Conservation (phyloP, 306 rosid species). For the Calophaca sinica region DNA sequence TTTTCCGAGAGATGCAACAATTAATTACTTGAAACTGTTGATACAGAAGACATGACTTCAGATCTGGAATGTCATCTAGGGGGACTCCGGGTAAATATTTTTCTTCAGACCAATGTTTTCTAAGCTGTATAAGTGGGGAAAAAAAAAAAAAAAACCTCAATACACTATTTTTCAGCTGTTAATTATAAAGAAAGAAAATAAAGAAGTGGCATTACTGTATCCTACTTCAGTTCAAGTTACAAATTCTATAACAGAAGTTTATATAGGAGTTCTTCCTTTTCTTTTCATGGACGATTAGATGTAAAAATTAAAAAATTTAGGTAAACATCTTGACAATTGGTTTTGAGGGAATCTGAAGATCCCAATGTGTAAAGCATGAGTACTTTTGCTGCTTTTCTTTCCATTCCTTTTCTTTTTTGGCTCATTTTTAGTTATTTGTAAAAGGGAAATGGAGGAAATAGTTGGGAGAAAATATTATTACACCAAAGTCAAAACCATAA, state of each 20-base stretch:
- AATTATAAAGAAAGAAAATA: constrained; percentile 34
- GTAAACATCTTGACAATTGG: not conserved
- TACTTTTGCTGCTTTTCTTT: no score
- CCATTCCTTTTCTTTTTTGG: no score
- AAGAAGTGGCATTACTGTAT: constrained; percentile 14
- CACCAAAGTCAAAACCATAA: no score
- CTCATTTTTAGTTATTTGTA: no score
- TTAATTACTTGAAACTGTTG: constrained; percentile 90
- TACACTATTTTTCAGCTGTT: constrained; percentile 30
- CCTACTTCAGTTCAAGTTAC: constrained; percentile 30
- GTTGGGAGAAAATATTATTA: no score
- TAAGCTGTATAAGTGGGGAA: constrained; percentile 74
- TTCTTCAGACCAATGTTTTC: constrained; percentile 82
- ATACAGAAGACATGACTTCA: constrained; percentile 82
- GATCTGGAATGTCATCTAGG: constrained; percentile 81
- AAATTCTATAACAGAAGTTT: constrained; percentile 36
- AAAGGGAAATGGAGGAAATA: no score
- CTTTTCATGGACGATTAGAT: not conserved
- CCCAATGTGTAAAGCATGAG: no score
- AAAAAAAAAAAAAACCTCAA: constrained; percentile 34
- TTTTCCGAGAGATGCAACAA: constrained; percentile 91
- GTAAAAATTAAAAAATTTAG: not conserved
- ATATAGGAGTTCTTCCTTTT: constrained; percentile 7
- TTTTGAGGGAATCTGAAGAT: no score
- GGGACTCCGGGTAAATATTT: constrained; percentile 78